Evolutionary conservation across 225 moss, liverwort and hornwort genomes (phyloP).

Genomic region (Physcomitrellopsis africana): DNA sequence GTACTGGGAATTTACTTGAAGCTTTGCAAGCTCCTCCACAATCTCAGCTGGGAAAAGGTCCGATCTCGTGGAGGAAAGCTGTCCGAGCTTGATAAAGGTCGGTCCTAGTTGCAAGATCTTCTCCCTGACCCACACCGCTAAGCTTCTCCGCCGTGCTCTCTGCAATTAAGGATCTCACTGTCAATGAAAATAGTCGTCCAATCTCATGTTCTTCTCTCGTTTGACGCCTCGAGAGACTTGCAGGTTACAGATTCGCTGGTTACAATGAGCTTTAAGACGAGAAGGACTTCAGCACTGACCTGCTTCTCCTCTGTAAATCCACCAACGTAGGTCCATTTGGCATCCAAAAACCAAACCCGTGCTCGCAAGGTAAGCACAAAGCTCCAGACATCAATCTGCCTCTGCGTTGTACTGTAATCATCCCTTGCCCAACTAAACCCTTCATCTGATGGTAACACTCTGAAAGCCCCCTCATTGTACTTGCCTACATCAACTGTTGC

Average conservation of each 20-base stretch:
- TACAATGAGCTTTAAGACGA: not conserved
- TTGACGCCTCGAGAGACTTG: no score
- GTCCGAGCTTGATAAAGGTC: conserved; percentile 97
- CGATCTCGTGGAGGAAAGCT: conserved; percentile 92
- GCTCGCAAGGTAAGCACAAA: conserved; percentile 83
- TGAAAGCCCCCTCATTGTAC: conserved; percentile 51
- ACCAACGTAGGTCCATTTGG: conserved; percentile 88
- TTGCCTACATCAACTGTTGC: conserved; percentile 55
- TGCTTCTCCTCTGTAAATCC: conserved; percentile 89
- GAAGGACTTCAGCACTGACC: conserved; percentile 39
- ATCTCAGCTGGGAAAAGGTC: conserved; percentile 96
- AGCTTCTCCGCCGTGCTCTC: conserved; percentile 75
- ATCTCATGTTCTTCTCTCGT: not conserved
- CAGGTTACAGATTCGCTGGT: no score
- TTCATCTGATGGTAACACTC: conserved; percentile 83
- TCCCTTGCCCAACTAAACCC: conserved; percentile 92
- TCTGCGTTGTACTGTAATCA: conserved; percentile 71
- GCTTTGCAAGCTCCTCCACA: conserved; percentile 97
- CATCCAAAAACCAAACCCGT: conserved; percentile 69
- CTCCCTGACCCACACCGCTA: conserved; percentile 92
- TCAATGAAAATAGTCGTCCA: not conserved
- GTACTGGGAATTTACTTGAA: conserved; percentile 68
- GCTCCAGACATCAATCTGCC: conserved; percentile 91
- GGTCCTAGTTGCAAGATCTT: conserved; percentile 91
- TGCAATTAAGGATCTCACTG: conserved; percentile 27